These are phyloP conservation scores for Sporothrix schenckii DNA, from an alignment of 2,329 filamentous ascomycete species.

Conservation along the genomic window DNA sequence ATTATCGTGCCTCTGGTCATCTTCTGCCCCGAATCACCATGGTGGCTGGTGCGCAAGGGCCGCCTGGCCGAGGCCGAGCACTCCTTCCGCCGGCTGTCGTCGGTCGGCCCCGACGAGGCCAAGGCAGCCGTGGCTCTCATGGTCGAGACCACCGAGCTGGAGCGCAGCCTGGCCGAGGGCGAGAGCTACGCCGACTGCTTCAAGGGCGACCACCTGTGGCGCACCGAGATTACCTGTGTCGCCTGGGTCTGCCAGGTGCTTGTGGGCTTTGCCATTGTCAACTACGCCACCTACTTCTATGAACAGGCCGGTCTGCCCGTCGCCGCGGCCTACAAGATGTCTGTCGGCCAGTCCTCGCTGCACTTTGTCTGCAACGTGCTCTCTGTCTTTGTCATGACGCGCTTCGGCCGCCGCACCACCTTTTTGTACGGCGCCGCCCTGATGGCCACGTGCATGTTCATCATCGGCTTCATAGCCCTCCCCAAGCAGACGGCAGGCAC, in stretches of 20 bases:
- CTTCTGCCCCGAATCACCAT: slow-evolving; percentile 39
- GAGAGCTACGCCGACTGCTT: slow-evolving; percentile 53
- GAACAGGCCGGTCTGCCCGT: slow-evolving; percentile 48
- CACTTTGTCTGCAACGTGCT: slow-evolving; percentile 50
- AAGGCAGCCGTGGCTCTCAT: slow-evolving; percentile 46
- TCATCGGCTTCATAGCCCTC: slow-evolving; percentile 49
- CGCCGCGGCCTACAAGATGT: slow-evolving; percentile 46
- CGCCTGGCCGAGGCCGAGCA: slow-evolving; percentile 47
- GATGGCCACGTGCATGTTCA: slow-evolving; percentile 43
- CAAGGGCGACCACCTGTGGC: slow-evolving; percentile 51
- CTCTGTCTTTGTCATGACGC: slow-evolving; percentile 51
- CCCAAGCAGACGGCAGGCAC: slow-evolving; percentile 43
- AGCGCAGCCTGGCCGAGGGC: slow-evolving; percentile 58
- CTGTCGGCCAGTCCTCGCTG: slow-evolving; percentile 49
- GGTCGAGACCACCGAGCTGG: slow-evolving; percentile 55
- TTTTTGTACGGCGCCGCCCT: slow-evolving; percentile 46
- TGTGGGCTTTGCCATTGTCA: slow-evolving; percentile 43
- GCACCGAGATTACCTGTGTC: slow-evolving; percentile 50
- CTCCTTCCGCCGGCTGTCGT: slow-evolving; percentile 50
- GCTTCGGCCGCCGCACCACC: slow-evolving; percentile 49
- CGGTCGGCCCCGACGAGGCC: slow-evolving; percentile 59
- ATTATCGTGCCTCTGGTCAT: slow-evolving; percentile 36
- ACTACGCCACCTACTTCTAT: slow-evolving; percentile 49
- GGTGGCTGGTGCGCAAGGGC: slow-evolving; percentile 53
- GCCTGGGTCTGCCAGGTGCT: slow-evolving; percentile 49